phyloP scores from a whole-genome alignment of 257 asterid genomes.

The Jacaranda copaia region DNA sequence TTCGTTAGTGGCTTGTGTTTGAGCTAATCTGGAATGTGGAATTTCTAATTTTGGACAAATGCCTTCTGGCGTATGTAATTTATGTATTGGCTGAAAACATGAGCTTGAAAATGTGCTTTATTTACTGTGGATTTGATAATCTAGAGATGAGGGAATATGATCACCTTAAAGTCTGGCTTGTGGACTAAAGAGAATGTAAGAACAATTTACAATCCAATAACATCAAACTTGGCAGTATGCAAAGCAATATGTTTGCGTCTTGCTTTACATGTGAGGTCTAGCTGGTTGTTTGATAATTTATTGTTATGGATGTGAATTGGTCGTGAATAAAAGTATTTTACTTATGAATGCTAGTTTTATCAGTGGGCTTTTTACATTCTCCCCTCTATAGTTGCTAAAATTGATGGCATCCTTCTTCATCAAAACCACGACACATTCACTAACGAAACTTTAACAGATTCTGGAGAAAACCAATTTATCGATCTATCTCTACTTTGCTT shows the following conservation, averaged over 20 bases:
- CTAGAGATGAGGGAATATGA: not conserved
- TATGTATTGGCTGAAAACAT: not conserved
- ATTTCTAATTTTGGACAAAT: conserved; percentile 11
- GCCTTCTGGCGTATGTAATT: conserved; percentile 5
- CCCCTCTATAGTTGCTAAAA: not conserved
- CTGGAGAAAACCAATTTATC: not conserved
- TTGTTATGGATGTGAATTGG: not conserved
- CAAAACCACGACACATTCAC: too few relatives aligned
- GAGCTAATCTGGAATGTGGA: conserved; percentile 8
- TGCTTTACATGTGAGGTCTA: not conserved
- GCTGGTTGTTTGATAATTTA: not conserved
- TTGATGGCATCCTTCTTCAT: not conserved
- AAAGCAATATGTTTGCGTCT: not conserved
- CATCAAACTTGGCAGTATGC: not conserved
- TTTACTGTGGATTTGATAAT: not conserved
- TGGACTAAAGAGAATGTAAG: not conserved
- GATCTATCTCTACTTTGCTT: not conserved
- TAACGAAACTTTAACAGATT: not conserved
- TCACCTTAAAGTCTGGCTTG: not conserved
- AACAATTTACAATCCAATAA: conserved; percentile 8
- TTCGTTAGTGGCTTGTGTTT: not conserved
- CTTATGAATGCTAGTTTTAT: not conserved
- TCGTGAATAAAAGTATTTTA: not conserved
- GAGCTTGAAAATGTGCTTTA: conserved; percentile 15
- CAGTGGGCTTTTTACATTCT: not conserved